Evolutionary conservation across 2,329 filamentous ascomycete species (phyloP).

Genomic region (Dichotomopilus funicola): DNA sequence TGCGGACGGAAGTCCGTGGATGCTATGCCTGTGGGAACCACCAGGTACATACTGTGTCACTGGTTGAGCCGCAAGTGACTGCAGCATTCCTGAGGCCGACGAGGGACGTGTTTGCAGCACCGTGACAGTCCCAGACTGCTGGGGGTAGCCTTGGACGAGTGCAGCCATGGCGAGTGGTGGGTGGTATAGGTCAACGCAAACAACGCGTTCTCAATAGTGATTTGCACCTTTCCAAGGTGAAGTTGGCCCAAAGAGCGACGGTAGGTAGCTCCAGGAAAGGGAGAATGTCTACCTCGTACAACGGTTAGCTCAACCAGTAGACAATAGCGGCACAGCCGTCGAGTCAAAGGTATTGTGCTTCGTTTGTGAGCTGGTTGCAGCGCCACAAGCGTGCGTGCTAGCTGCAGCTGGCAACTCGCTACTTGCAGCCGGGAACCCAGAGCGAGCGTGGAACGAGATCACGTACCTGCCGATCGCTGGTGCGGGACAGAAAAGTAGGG

Average conservation of each 20-base stretch:
- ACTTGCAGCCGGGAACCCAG: neutral
- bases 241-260: neutral
- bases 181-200: conserved; percentile 3
- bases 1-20: conserved; percentile 45
- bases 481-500: neutral
- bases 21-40: conserved; percentile 41
- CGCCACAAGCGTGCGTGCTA: neutral
- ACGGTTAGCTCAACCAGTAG: neutral
- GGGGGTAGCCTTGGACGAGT: conserved; percentile 73
- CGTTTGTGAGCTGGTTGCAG: neutral
- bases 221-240: neutral
- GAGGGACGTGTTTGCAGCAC: conserved; percentile 69
- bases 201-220: conserved; percentile 9
- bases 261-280: neutral
- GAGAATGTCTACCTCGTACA: neutral
- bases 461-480: conserved; percentile 8
- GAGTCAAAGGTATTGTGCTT: neutral
- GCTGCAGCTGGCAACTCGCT: neutral
- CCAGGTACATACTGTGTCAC: conserved; percentile 49
- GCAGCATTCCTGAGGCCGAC: conserved; percentile 56
- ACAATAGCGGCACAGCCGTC: neutral
- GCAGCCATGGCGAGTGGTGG: conserved; percentile 62
- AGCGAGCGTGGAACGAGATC: neutral
- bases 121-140: conserved; percentile 65
- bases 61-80: conserved; percentile 43